Base-by-base conservation (phyloP, 139 green algal genomes). In the Yamagishiella unicocca region DNA sequence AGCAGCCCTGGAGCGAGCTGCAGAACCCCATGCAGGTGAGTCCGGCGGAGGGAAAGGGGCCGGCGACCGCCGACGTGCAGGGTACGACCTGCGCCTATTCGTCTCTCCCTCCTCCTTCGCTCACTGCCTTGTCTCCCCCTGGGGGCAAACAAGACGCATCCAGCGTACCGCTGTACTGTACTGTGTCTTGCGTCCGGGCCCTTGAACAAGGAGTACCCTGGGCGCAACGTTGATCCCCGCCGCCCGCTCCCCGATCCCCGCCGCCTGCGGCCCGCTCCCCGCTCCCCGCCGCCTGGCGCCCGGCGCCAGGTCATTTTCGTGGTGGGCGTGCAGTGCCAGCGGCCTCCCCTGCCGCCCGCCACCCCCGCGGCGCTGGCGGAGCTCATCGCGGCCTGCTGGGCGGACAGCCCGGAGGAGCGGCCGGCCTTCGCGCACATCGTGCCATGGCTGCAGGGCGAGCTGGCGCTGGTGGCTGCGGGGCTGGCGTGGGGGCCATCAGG, bases 361-460 rank as follows among this genome's bases (percentile, higher is more conserved):
- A 92, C 77, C 55, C 93, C 93, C 1, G 53, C 85, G 10, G 53
- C 42, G 25, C 84, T 97, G 67, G 82, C 64, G 2, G 53, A 50
- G 9, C 87, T 97, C 9, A 93, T 97, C 21, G 31, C 88, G n/a
- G 77, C 85, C 25, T 98, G 95, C 91, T 98, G 95, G 95, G 64
- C 81, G 0, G 89, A 95, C 42, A 83, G 89, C n/a, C 94, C 95
- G 0, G 77, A 84, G 0, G 24, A 42, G 0, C 90, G 95, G 31
- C 95, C 95, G 0, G 29, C 68, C 61, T 98, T 97, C 45, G 27
- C 10, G 1, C 54, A 62, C n/a, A 40, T 90, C 50, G 61, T 84
- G 72, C 29, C 46, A 31, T 46, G 46, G 46, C 74, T 82, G 46
- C 74, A 80, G 43, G 38, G 33, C 17, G 67, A 45, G 67, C 67